These are phyloP conservation scores for Marsdenia floribunda DNA, from an alignment of 257 asterid genomes.

Conservation along the genomic window DNA sequence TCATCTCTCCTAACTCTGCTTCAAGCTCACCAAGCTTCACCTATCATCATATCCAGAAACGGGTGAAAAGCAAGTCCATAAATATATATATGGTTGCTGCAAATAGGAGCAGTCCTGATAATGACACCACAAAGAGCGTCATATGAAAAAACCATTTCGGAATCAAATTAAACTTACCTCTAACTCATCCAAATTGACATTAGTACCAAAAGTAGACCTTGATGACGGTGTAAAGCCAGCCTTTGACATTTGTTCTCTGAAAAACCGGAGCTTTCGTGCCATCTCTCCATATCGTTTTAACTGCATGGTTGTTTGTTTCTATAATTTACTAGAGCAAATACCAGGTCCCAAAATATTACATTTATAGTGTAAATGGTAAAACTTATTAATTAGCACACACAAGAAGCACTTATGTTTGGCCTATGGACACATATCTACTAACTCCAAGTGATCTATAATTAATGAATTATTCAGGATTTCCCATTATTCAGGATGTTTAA, in stretches of 20 bases:
- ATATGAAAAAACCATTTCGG: not conserved
- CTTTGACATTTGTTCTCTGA: conserved; percentile 50
- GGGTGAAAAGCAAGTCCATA: not conserved
- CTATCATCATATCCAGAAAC: conserved; percentile 20
- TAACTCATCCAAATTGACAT: conserved; percentile 43
- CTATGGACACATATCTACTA: not conserved
- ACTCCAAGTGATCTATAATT: not conserved
- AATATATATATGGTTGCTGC: not conserved
- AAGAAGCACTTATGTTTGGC: not conserved
- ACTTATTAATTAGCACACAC: not conserved
- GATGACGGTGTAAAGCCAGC: conserved; percentile 41
- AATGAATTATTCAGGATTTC: not conserved
- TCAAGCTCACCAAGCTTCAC: conserved; percentile 56
- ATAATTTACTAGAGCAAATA: conserved; percentile 6
- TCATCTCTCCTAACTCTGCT: conserved; percentile 62
- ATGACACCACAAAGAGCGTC: not conserved
- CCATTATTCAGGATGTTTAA: not conserved
- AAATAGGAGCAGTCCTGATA: not conserved
- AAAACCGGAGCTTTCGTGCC: conserved; percentile 53
- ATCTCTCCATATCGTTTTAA: conserved; percentile 60
- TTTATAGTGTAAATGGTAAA: not conserved
- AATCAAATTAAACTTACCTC: conserved; percentile 37
- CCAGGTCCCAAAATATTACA: not conserved
- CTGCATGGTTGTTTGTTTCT: conserved; percentile 19
- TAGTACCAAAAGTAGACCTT: conserved; percentile 22